Base-by-base conservation (phyloP, 495 filamentous ascomycete species). In the Apiosordaria backusii region DNA sequence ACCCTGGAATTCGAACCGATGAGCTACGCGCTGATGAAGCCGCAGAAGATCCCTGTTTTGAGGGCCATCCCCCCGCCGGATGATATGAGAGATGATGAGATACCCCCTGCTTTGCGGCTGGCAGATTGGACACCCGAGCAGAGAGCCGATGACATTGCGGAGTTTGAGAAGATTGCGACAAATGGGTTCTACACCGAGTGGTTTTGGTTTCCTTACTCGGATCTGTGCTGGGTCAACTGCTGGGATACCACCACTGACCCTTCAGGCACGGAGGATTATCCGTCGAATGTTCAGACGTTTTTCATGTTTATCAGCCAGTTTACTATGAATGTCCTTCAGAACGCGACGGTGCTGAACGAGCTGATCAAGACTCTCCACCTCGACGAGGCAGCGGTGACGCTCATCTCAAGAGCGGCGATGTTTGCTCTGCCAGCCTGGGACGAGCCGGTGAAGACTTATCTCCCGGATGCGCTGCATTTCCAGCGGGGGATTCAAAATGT, bases 131-230 rank as follows among this genome's bases (percentile, higher is more conserved):
- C 35, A 13, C 35, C 35, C 9, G 35, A 45, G 35, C 6, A 45
- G 9, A 45, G 35, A 15, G 35, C 35, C 9, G 35, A 7, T 15
- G 35, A 45, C 9, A 45, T 45, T 15, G 16, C 10, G 35, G 67
- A 73, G 4, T 83, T 82, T 57, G 68, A 76, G 60, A 61, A 66
- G 0, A 72, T 79, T 0, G 84, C 82, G 22, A 65, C 67, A 9
- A 70, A 80, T 25, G 73, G 79, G 54, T 85, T 81, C 64, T 85
- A 85, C 58, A 70, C 77, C 0, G 83, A 86, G 66, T 85, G 80
- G 78, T 85, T 85, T 67, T 85, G 83, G 83, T 86, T 84, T 68
- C 74, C 83, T 1, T 83, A 80, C 62, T 78, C 80, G 57, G 68
- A 76, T 50, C 72, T 78, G 45, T 68, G 74, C 10, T 84, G 81